Evolutionary conservation across 176 grass and related monocot species (phyloP).

Genomic region (Bonia amplexicaulis): DNA sequence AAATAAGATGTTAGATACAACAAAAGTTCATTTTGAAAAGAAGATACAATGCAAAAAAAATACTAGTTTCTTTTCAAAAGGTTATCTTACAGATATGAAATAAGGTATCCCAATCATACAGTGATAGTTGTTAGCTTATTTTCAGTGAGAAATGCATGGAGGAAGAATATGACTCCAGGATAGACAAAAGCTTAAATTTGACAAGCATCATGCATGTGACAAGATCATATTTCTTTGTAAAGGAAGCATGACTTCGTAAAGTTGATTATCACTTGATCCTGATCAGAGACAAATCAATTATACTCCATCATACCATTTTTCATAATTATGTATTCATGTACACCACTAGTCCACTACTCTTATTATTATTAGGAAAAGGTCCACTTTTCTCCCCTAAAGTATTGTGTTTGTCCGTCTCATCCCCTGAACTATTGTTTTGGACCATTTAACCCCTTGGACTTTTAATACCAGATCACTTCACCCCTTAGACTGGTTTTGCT

Average conservation of each 20-base stretch:
- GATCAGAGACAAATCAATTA: background rate
- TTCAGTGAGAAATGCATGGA: constrained; percentile 2
- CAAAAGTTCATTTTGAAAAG: background rate
- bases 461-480: too few relatives aligned
- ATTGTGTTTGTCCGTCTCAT: too few relatives aligned
- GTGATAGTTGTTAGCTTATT: constrained; percentile 10
- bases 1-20: constrained; percentile 27
- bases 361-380: too few relatives aligned
- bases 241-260: background rate
- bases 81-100: background rate
- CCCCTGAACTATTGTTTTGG: too few relatives aligned
- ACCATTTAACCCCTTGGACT: too few relatives aligned
- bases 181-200: constrained; percentile 13
- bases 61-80: background rate
- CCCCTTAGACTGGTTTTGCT: too few relatives aligned
- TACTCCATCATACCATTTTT: background rate
- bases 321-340: constrained; percentile 10
- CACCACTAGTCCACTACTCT: background rate
- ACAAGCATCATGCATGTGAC: background rate
- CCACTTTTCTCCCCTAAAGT: too few relatives aligned
- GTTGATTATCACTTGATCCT: background rate
- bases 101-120: background rate
- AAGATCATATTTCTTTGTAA: constrained; percentile 12
- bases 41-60: background rate
- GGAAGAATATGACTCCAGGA: background rate